Evolutionary conservation across 1,284 basidiomycete genomes (phyloP).

Genomic region (Omphalotus olearius): DNA sequence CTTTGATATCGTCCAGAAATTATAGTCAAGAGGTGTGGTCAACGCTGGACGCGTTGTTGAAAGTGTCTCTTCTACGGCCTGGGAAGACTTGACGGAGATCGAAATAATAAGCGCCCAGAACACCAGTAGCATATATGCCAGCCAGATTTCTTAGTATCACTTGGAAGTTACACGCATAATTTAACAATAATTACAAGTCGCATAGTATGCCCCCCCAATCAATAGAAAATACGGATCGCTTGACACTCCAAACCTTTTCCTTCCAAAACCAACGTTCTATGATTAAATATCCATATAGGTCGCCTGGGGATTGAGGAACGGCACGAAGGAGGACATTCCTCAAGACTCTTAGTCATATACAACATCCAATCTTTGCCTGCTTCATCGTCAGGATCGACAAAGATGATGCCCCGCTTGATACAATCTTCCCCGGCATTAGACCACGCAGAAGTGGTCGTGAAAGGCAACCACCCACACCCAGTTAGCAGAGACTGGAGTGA

Average conservation of each 20-base stretch:
- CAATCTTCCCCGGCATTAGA: constrained; percentile 1
- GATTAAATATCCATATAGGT: constrained; percentile 13
- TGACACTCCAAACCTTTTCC: neutral
- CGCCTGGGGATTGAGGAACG: neutral
- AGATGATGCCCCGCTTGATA: constrained; percentile 28
- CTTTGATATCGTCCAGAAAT: no score
- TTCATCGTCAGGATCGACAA: constrained; percentile 28
- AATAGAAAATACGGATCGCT: constrained; percentile 1
- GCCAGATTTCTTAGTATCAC: no score
- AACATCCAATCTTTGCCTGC: neutral
- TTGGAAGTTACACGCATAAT: no score
- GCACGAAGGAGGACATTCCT: neutral
- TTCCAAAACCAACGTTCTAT: neutral
- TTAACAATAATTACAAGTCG: neutral
- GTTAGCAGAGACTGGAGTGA: constrained; percentile 32
- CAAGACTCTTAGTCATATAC: neutral
- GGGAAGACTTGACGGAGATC: no score
- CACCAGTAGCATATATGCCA: no score
- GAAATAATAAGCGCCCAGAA: no score
- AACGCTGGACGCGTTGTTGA: no score
- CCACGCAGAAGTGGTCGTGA: constrained; percentile 12
- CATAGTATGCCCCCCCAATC: neutral
- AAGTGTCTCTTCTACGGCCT: no score
- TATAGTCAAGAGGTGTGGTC: no score
- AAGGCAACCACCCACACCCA: constrained; percentile 31